These are phyloP conservation scores for Colletotrichum brevisporum DNA, from an alignment of 2,329 filamentous ascomycete species.

Conservation along the genomic window DNA sequence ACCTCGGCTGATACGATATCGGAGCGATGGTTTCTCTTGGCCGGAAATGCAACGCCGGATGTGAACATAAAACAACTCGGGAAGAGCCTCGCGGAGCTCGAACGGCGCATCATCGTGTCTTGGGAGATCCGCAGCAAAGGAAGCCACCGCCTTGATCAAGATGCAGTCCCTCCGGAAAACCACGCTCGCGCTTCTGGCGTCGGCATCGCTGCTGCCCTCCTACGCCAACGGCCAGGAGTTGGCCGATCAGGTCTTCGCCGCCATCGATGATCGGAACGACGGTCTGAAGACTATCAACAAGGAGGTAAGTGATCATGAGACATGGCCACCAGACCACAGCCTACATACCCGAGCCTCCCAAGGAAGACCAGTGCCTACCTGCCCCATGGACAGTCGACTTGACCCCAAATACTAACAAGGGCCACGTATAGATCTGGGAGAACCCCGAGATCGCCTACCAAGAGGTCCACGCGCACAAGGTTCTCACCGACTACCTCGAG, in stretches of 20 bases:
- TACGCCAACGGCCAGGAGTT: background rate
- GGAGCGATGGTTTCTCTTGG: background rate
- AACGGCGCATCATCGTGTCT: background rate
- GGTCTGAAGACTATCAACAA: background rate
- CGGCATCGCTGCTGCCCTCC: background rate
- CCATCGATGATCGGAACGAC: background rate
- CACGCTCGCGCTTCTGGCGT: background rate
- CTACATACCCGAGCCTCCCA: no score
- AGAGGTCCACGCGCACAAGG: conserved; percentile 57
- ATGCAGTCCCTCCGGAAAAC: background rate
- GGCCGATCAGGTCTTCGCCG: background rate
- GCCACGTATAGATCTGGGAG: background rate
- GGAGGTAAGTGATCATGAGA: background rate
- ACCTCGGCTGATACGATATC: conserved; percentile 8
- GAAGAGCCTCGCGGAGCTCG: background rate
- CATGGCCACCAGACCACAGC: no score
- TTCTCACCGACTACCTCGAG: conserved; percentile 54
- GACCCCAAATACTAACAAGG: background rate
- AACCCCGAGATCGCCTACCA: conserved; percentile 46
- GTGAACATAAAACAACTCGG: background rate
- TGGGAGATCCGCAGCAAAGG: background rate
- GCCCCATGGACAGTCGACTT: no score
- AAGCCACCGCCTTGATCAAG: rapidly evolving
- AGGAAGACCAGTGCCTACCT: background rate
- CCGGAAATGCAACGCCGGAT: background rate